A percentile compares a stretch with the other conserved stretches of the same genome.
Conservation (phyloP, 2,329 filamentous ascomycete genomes). For the Stagonosporopsis vannaccii region DNA sequence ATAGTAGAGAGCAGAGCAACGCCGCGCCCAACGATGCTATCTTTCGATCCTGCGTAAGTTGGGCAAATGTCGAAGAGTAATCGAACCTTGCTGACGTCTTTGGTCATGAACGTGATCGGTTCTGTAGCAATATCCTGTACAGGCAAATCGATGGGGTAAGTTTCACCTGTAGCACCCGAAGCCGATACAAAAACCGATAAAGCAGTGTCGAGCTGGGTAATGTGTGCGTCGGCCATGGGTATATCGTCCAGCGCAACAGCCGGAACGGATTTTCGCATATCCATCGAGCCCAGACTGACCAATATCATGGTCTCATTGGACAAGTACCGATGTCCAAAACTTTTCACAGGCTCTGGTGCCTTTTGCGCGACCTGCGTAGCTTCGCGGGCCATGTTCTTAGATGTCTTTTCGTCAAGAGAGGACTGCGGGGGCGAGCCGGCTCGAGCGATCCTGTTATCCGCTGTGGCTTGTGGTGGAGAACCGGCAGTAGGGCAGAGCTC, state of each 20-base stretch:
- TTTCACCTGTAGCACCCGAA: slow-evolving; percentile 82
- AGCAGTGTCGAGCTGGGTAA: slow-evolving; percentile 92
- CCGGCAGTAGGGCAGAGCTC: slow-evolving; percentile 57
- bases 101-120: slow-evolving; percentile 86
- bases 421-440: slow-evolving; percentile 60
- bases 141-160: slow-evolving; percentile 88
- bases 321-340: slow-evolving; percentile 94
- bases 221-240: slow-evolving; percentile 84
- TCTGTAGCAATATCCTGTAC: slow-evolving; percentile 94
- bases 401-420: slow-evolving; percentile 62
- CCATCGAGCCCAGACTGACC: slow-evolving; percentile 94
- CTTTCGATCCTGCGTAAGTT: slow-evolving; percentile 84
- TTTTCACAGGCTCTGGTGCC: slow-evolving; percentile 81
- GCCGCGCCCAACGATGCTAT: slow-evolving; percentile 85
- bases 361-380: slow-evolving; percentile 50
- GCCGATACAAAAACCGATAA: slow-evolving; percentile 91
- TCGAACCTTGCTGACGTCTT: slow-evolving; percentile 80
- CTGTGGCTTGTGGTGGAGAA: slow-evolving; percentile 34
- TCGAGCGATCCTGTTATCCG: slow-evolving; percentile 37
- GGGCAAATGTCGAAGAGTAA: slow-evolving; percentile 94
- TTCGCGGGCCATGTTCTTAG: slow-evolving; percentile 50
- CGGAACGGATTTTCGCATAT: slow-evolving; percentile 80
- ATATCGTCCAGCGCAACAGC: slow-evolving; percentile 89
- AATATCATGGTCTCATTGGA: slow-evolving; percentile 88
- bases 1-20: slow-evolving; percentile 88